A percentile compares a stretch with the other conserved stretches of the same genome.
These are phyloP conservation scores for Podila epicladia DNA, from an alignment of 192 early-diverging fungal species.

Conservation along the genomic window DNA sequence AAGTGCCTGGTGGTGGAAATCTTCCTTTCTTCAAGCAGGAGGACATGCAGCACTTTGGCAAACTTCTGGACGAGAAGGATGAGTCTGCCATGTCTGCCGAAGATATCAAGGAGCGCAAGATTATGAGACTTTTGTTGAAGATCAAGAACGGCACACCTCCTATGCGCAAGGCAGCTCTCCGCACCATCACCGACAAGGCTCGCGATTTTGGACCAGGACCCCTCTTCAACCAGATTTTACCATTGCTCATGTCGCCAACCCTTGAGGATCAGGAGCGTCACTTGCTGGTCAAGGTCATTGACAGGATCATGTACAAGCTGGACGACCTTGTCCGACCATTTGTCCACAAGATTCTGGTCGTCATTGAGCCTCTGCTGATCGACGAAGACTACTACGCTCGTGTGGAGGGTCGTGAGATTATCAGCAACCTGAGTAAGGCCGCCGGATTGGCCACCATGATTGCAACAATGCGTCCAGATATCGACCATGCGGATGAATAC, in stretches of 20 bases:
- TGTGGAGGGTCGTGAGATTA: slow-evolving; percentile 97
- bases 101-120: slow-evolving; percentile 94
- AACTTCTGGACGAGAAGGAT: slow-evolving; percentile 85
- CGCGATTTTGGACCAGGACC: slow-evolving; percentile 93
- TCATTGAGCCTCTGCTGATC: slow-evolving; percentile 97
- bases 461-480: slow-evolving; percentile 98
- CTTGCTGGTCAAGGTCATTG: slow-evolving; percentile 97
- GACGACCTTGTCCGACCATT: slow-evolving; percentile 96
- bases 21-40: slow-evolving; percentile 96
- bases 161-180: slow-evolving; percentile 90
- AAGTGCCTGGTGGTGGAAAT: slow-evolving; percentile 88
- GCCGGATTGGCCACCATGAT: slow-evolving; percentile 99
- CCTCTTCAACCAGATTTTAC: slow-evolving; percentile 96
- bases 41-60: slow-evolving; percentile 98
- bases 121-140: slow-evolving; percentile 93
- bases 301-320: slow-evolving; percentile 94
- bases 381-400: slow-evolving; percentile 98
- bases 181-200: slow-evolving; percentile 97
- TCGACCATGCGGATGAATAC: slow-evolving; percentile 98
- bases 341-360: slow-evolving; percentile 99
- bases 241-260: slow-evolving; percentile 95
- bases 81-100: slow-evolving; percentile 85
- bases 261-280: slow-evolving; percentile 99
- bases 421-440: slow-evolving; percentile 96
- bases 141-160: slow-evolving; percentile 99